Conservation (phyloP, 2,329 filamentous ascomycete species). For the Huntiella moniliformis region DNA sequence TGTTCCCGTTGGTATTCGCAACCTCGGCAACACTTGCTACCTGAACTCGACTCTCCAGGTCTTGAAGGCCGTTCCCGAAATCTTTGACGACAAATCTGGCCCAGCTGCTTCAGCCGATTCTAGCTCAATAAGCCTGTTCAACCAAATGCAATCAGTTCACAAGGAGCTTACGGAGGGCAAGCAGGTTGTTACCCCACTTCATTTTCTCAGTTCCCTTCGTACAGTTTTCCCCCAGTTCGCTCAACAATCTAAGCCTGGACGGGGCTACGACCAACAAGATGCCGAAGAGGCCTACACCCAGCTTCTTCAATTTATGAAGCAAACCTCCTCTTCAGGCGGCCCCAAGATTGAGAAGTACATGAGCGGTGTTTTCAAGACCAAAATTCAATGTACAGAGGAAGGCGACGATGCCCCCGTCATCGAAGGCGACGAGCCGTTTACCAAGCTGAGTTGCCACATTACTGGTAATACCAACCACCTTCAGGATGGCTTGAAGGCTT, state of each 20-base stretch:
- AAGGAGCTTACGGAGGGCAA: slow-evolving; percentile 63
- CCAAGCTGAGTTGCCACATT: slow-evolving; percentile 95
- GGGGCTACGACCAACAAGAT: slow-evolving; percentile 91
- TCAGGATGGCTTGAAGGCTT: slow-evolving; percentile 67
- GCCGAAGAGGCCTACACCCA: slow-evolving; percentile 98
- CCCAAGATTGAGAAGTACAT: slow-evolving; percentile 70
- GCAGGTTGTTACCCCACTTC: slow-evolving; percentile 62
- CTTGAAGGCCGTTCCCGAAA: slow-evolving; percentile 71
- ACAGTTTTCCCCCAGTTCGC: slow-evolving; percentile 79
- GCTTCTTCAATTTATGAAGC: slow-evolving; percentile 62
- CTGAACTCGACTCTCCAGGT: slow-evolving; percentile 95
- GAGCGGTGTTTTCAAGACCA: slow-evolving; percentile 60
- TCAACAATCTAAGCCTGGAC: slow-evolving; percentile 63
- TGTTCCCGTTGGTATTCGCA: slow-evolving; percentile 71
- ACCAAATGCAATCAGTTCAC: slow-evolving; percentile 31
- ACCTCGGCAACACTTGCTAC: slow-evolving; percentile 95
- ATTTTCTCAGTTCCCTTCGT: slow-evolving; percentile 67
- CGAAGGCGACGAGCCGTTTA: slow-evolving; percentile 53
- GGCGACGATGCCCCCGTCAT: slow-evolving; percentile 56
- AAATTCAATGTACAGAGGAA: slow-evolving; percentile 68
- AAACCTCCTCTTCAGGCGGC: not conserved
- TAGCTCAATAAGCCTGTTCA: slow-evolving; percentile 6
- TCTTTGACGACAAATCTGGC: slow-evolving; percentile 56
- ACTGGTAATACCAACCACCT: slow-evolving; percentile 73
- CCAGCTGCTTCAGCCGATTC: slow-evolving; percentile 28